These are phyloP conservation scores for Kurtzmaniella quercitrusa DNA, from an alignment of 1,139 yeast species.

Conservation along the genomic window DNA sequence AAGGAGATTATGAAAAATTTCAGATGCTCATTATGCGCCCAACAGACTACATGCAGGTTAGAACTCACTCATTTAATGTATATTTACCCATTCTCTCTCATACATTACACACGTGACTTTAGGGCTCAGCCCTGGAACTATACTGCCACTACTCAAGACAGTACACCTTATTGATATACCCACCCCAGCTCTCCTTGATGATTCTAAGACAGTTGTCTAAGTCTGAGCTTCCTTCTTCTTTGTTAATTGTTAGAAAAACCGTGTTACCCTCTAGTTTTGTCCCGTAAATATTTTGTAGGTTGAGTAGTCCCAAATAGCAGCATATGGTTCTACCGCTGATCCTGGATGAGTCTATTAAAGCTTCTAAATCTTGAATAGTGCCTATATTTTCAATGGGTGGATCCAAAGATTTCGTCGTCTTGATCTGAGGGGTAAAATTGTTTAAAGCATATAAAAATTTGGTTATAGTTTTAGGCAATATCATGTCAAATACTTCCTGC, in stretches of 20 bases:
- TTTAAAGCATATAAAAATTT: constrained; percentile 17
- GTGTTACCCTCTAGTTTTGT: constrained; percentile 12
- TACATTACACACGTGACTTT: background rate
- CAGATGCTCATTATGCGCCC: background rate
- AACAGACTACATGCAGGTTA: background rate
- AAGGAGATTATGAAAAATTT: background rate
- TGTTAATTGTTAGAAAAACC: constrained; percentile 4
- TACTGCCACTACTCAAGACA: constrained; percentile 18
- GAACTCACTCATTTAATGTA: no score
- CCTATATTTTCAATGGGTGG: background rate
- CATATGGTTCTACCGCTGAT: constrained; percentile 28
- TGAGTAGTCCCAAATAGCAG: constrained; percentile 32
- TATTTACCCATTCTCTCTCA: no score
- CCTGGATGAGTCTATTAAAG: constrained; percentile 15
- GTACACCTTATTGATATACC: constrained; percentile 20
- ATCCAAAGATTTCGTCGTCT: constrained; percentile 3
- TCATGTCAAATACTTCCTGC: constrained; percentile 1
- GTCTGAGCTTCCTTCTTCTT: constrained; percentile 2
- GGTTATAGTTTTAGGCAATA: constrained; percentile 2
- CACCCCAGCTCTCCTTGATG: constrained; percentile 14
- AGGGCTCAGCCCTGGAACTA: background rate
- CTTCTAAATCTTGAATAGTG: constrained; percentile 12
- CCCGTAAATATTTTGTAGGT: constrained; percentile 20
- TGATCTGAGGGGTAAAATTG: constrained; percentile 15
- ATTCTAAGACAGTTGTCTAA: constrained; percentile 5